Evolutionary conservation across 2,329 filamentous ascomycete species (phyloP).

Genomic region (Helminthosporium solani): DNA sequence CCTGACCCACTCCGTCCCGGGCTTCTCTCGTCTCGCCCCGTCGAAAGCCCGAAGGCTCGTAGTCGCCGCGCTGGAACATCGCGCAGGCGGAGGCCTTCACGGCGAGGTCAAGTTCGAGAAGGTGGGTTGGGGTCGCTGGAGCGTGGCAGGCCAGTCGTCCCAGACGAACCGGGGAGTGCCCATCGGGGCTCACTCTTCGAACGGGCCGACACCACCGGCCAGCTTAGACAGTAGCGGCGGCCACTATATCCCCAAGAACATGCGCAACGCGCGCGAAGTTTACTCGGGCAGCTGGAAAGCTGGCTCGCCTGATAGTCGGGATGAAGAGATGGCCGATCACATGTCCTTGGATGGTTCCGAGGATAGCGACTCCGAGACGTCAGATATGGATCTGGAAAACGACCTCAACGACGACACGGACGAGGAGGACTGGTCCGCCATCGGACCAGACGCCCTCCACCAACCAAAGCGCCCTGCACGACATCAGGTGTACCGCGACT

Average conservation of each 20-base stretch:
- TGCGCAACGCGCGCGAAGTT: constrained; percentile 36
- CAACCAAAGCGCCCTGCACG: constrained; percentile 47
- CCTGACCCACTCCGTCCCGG: constrained; percentile 87
- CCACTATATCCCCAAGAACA: constrained; percentile 46
- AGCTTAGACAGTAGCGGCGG: constrained; percentile 49
- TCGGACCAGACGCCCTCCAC: constrained; percentile 82
- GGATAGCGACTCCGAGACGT: constrained; percentile 70
- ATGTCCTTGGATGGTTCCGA: constrained; percentile 81
- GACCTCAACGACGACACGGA: constrained; percentile 83
- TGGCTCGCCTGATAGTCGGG: constrained; percentile 71
- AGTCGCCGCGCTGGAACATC: constrained; percentile 86
- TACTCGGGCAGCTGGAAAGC: constrained; percentile 63
- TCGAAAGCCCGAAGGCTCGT: constrained; percentile 88
- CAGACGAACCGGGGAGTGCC: constrained; percentile 51
- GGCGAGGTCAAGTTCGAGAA: constrained; percentile 86
- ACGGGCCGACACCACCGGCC: constrained; percentile 51
- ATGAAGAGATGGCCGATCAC: constrained; percentile 71
- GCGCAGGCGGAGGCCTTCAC: constrained; percentile 59
- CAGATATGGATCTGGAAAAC: constrained; percentile 68
- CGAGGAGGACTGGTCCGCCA: constrained; percentile 91
- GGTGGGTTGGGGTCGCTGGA: constrained; percentile 96
- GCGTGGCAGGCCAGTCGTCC: constrained; percentile 56
- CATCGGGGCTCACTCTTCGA: constrained; percentile 45
- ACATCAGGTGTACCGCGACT: constrained; percentile 38
- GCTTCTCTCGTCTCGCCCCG: constrained; percentile 84